A percentile compares a stretch with the other conserved stretches of the same genome.
These are phyloP conservation scores for Gracilaria domingensis DNA, from an alignment of 23 red algal genomes.

Conservation along the genomic window DNA sequence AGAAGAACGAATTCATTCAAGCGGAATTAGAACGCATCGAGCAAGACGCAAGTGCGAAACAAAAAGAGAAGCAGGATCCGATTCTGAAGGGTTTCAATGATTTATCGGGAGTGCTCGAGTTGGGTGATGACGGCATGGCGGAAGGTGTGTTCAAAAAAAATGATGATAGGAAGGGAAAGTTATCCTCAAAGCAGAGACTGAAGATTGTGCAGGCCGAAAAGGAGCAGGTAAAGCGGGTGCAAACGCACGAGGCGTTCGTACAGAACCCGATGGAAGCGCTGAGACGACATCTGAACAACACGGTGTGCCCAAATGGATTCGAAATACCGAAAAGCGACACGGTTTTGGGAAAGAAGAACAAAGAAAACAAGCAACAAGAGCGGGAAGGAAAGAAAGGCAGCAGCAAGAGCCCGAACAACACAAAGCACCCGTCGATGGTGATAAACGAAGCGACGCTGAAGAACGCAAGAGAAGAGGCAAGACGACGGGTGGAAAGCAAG, in stretches of 20 bases:
- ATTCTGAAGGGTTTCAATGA: background rate
- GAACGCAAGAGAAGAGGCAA: background rate
- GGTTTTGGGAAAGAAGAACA: background rate
- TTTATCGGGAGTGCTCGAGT: background rate
- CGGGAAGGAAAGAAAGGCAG: background rate
- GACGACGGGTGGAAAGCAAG: background rate
- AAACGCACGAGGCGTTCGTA: constrained; percentile 4
- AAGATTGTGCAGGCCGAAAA: background rate
- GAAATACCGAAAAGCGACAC: constrained; percentile 10
- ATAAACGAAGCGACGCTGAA: background rate
- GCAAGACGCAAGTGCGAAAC: background rate
- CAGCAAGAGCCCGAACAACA: background rate
- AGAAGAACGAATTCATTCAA: constrained; percentile 23
- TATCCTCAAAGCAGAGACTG: background rate
- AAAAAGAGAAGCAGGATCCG: background rate
- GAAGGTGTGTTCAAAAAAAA: background rate
- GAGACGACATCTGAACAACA: constrained; percentile 25
- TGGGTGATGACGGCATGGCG: background rate
- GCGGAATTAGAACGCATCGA: constrained; percentile 12
- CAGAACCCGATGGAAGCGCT: constrained; percentile 35
- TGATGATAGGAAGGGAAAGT: background rate
- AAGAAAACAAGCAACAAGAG: background rate
- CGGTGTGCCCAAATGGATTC: background rate
- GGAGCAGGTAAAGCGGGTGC: constrained; percentile 13
- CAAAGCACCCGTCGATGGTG: background rate